Base-by-base conservation (phyloP, 139 green algal genomes). In the Chlorella ohadii region DNA sequence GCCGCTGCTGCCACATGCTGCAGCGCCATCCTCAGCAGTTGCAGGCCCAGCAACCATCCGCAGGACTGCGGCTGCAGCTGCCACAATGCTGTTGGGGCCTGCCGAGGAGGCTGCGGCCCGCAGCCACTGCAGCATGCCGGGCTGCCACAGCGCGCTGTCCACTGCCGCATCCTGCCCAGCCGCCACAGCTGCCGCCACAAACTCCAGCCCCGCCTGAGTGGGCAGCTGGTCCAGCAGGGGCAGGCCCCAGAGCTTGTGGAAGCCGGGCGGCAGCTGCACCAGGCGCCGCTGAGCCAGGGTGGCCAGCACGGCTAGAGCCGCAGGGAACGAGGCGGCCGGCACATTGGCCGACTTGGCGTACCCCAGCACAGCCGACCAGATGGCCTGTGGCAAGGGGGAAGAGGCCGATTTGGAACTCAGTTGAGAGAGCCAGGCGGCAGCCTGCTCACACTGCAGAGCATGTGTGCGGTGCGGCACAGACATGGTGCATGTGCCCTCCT, bases 231-330 rank as follows among this genome's bases (percentile, higher is more conserved):
- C 51, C 59, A 78, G 70, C 23, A 84, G 64, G 6, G 83, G 74
- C 68, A 87, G 64, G 13, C 64, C 75, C 83, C 83, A 87, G 7
- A 87, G 57, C 36, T 28, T 64, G 78, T 87, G 83, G 33, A 82
- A 82, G 55, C 68, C 76, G 22, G 83, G 74, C 0, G 75, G 83
- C 38, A 87, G 67, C 65, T 78, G 77, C 28, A 56, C 63, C 57
- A 87, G 78, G 3, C 74, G n/a, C 20, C 57, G 72, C 27, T 33
- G 39, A 1, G 75, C 83, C 23, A 87, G 39, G 20, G 57, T 64
- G 7, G 72, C 59, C 75, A 82, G 59, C 61, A 74, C 41, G 3
- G 47, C 22, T 28, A 79, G 55, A 3, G 78, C 72, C 0, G 78
- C 68, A 2, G 80, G 41, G 11, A 83, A 44, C 6, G 63, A 33